phyloP scores from a whole-genome alignment of 73 alveolate species.

The Durusdinium trenchii region DNA sequence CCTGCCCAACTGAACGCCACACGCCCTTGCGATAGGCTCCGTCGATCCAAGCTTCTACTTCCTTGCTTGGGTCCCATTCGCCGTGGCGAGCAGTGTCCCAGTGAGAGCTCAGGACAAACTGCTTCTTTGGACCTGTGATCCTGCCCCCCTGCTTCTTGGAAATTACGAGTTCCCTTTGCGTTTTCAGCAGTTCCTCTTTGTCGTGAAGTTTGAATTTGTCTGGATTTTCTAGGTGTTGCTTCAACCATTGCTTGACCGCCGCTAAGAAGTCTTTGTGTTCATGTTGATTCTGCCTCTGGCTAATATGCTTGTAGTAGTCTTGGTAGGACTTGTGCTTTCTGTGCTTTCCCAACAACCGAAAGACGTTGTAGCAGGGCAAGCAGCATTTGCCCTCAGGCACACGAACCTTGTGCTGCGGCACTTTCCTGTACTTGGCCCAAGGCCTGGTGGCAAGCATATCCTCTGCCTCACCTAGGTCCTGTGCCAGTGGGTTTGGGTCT shows the following conservation, averaged over 20 bases:
- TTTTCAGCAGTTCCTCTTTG: not conserved
- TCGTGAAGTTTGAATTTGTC: not conserved
- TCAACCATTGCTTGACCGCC: not conserved
- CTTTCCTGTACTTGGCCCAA: conserved; percentile 63
- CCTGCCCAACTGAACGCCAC: not conserved
- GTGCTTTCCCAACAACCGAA: conserved; percentile 16
- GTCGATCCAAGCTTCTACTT: not conserved
- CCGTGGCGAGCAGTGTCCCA: conserved; percentile 4
- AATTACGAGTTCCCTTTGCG: not conserved
- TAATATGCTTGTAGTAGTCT: not conserved
- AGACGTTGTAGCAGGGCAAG: conserved; percentile 53
- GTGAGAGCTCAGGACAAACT: not conserved
- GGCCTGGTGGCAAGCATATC: conserved; percentile 1
- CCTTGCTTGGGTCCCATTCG: conserved; percentile 5
- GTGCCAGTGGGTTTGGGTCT: conserved; percentile 11
- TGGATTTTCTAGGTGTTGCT: conserved; percentile 6
- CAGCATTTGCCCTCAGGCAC: conserved; percentile 21
- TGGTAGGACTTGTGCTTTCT: not conserved
- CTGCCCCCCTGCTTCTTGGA: conserved; percentile 16
- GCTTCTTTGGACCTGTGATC: not conserved
- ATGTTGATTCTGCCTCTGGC: not conserved
- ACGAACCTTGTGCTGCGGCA: not conserved
- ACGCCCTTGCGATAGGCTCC: conserved; percentile 14
- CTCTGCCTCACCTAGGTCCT: not conserved
- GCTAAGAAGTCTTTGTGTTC: conserved; percentile 15